Evolutionary conservation across 176 grass and related monocot genomes (phyloP), one percentile per base, ranked within the genome.

Genomic region (Raddia guianensis): DNA sequence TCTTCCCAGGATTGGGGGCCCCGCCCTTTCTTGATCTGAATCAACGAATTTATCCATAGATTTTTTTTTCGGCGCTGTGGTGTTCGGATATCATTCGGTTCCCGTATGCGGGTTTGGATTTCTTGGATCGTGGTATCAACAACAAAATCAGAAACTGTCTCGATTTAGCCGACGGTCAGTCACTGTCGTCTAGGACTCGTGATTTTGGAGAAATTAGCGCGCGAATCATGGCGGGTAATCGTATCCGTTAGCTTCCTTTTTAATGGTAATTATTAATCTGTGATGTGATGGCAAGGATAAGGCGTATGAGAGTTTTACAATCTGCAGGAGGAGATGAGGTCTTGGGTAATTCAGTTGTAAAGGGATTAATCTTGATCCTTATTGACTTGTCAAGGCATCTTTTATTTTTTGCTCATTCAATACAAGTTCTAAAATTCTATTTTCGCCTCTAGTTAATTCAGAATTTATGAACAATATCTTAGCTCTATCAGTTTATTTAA

Each of bases 21-120:
- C 5, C 9, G 32, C 21, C 48, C 70, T 37, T 61, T 37, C 45
- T 69, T 84, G 68, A 75, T 84, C 54, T 53, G 8, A 75, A 40
- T 67, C 63, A 10, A 9, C 35, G 12, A 42, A 16, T 68, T 54
- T 48, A 6, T 35, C 14, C 61, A n/a, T 9, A 34, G 8, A 27
- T 27, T 19, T 2, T 74, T 71, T 72, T 73, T 9, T 3, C 12
- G 18, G 51, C 3, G n/a, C 16, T 40, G 32, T 14, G 55, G 61
- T 21, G 20, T 44, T 68, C 19, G 14, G 44, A 13, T 59, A 8
- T n/a, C 19, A 3, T 53, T 59, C 12, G 8, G 10, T 70, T 73
- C 43, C 45, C 49, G 68, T 49, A 6, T 47, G 37, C 40, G 1
- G 5, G n/a, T 37, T 27, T 52, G 32, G 32, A 43, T 21, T 79